Evolutionary conservation across 1,284 basidiomycete species (phyloP).

Genomic region (Malassezia obtusa): DNA sequence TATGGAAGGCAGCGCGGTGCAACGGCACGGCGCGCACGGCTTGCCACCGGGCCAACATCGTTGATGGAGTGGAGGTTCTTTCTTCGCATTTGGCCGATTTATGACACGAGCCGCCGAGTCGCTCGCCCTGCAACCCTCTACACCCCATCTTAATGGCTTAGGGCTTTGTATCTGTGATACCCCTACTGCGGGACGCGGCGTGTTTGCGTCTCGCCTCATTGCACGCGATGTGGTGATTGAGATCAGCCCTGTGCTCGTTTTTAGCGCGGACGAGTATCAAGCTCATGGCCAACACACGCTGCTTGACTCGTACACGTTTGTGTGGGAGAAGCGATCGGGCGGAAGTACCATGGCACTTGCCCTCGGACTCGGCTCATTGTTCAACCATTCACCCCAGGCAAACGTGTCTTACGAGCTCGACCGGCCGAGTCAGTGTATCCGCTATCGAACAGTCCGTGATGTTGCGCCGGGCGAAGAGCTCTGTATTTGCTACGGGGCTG

Average conservation of each 20-base stretch:
- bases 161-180: conserved; percentile 21
- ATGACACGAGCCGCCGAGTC: too few relatives aligned
- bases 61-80: neutral
- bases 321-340: conserved; percentile 56
- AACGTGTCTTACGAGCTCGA: conserved; percentile 62
- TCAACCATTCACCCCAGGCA: conserved; percentile 61
- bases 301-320: conserved; percentile 75
- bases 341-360: conserved; percentile 71
- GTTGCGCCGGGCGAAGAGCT: conserved; percentile 62
- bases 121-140: too few relatives aligned
- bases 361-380: conserved; percentile 71
- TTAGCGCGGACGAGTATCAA: conserved; percentile 55
- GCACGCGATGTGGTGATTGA: conserved; percentile 61
- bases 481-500: conserved; percentile 62
- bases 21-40: too few relatives aligned
- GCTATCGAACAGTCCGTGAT: conserved; percentile 57
- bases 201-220: conserved; percentile 24
- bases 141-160: conserved; percentile 30
- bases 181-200: conserved; percentile 20
- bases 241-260: conserved; percentile 73
- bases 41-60: neutral
- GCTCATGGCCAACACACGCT: conserved; percentile 54
- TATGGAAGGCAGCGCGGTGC: neutral
- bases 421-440: conserved; percentile 56
- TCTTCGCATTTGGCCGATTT: neutral